Evolutionary conservation across 1,139 yeast genomes (phyloP).

Genomic region (Tardiomyces depauwii): DNA sequence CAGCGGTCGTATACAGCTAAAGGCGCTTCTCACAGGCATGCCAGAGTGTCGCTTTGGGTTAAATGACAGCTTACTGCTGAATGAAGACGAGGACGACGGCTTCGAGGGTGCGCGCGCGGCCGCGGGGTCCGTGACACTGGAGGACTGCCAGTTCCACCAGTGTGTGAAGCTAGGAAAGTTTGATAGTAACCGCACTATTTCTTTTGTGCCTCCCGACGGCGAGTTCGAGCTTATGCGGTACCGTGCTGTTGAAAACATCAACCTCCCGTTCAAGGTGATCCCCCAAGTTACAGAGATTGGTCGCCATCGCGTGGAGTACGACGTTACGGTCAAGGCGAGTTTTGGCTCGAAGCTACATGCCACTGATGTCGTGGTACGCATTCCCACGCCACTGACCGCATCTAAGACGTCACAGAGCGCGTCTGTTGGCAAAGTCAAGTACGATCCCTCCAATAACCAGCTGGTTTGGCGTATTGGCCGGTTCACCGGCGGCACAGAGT

Average conservation of each 20-base stretch:
- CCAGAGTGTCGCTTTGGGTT: constrained; percentile 63
- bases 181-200: constrained; percentile 54
- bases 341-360: constrained; percentile 56
- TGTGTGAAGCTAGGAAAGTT: constrained; percentile 66
- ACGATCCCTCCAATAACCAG: constrained; percentile 51
- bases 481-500: constrained; percentile 57
- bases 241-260: constrained; percentile 44
- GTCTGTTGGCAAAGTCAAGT: constrained; percentile 59
- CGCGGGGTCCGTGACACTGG: constrained; percentile 44
- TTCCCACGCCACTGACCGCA: constrained; percentile 64
- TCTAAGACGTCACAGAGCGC: constrained; percentile 31
- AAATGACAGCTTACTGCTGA: constrained; percentile 30
- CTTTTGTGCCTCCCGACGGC: constrained; percentile 87
- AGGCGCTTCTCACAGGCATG: constrained; percentile 66
- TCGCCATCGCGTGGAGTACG: constrained; percentile 39
- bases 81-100: constrained; percentile 12
- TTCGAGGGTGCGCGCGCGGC: constrained; percentile 28
- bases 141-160: constrained; percentile 83
- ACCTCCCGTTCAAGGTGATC: constrained; percentile 61
- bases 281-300: constrained; percentile 51
- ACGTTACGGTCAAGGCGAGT: constrained; percentile 49
- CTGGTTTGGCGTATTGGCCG: constrained; percentile 64
- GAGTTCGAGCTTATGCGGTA: constrained; percentile 81
- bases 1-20: constrained; percentile 65
- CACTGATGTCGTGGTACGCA: constrained; percentile 47